phyloP scores from a whole-genome alignment of 2,329 filamentous ascomycete genomes.

The Cladorrhinum sp. region DNA sequence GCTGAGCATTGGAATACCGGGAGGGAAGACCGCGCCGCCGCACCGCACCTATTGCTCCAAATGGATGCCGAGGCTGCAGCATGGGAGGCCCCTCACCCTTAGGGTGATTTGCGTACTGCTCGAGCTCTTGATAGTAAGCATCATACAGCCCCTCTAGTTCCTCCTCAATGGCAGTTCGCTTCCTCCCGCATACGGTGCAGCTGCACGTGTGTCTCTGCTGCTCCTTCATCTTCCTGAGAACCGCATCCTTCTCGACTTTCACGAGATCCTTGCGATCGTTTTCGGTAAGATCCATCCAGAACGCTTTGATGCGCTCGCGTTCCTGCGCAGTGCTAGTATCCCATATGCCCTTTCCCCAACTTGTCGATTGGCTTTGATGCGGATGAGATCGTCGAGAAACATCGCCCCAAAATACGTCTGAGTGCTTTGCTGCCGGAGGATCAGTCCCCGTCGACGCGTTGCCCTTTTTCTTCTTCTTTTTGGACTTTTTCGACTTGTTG shows the following conservation, averaged over 20 bases:
- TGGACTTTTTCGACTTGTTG: slow-evolving; percentile 56
- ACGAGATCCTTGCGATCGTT: slow-evolving; percentile 92
- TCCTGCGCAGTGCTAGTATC: slow-evolving; percentile 93
- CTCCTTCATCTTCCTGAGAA: slow-evolving; percentile 99
- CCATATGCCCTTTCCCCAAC: too few species aligned
- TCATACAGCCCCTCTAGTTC: slow-evolving; percentile 97
- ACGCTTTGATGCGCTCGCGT: slow-evolving; percentile 94
- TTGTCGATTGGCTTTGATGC: slow-evolving; percentile 55
- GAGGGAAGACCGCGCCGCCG: slow-evolving; percentile 57
- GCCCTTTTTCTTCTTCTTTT: slow-evolving; percentile 67
- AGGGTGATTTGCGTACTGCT: slow-evolving; percentile 86
- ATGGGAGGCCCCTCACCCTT: slow-evolving; percentile 68
- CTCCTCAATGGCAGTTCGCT: slow-evolving; percentile 95
- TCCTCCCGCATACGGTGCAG: slow-evolving; percentile 93
- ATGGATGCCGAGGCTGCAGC: slow-evolving; percentile 64
- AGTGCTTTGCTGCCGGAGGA: not conserved
- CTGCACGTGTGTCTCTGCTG: slow-evolving; percentile 99
- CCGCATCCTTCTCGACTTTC: slow-evolving; percentile 97
- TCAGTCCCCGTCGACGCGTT: slow-evolving; percentile 21
- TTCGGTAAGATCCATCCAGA: slow-evolving; percentile 93
- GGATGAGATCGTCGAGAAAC: slow-evolving; percentile 22
- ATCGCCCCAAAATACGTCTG: not conserved
- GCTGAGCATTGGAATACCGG: slow-evolving; percentile 62
- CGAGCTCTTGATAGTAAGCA: slow-evolving; percentile 96
- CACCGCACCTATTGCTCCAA: slow-evolving; percentile 52